phyloP scores from a whole-genome alignment of 176 grass and related monocot species.

The Eremochloa ophiuroides region DNA sequence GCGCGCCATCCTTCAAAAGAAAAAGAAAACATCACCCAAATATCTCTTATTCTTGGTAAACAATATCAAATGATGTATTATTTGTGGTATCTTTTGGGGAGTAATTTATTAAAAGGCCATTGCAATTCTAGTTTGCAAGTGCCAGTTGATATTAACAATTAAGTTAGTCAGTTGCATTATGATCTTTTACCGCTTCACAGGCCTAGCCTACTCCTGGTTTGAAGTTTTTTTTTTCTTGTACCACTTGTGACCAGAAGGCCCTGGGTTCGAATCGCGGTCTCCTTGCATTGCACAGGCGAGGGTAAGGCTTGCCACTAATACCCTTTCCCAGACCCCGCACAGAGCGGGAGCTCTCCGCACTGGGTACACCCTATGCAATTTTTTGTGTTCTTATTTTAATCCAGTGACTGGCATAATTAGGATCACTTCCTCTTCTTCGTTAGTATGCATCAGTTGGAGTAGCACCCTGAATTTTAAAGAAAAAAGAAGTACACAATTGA shows the following conservation, averaged over 20 bases:
- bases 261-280: too few species aligned
- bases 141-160: not conserved
- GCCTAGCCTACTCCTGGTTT: not conserved
- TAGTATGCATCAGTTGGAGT: constrained; percentile 5
- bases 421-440: not conserved
- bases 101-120: constrained; percentile 5
- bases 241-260: too few species aligned
- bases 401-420: not conserved
- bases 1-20: too few species aligned
- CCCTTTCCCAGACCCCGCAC: too few species aligned
- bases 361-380: too few species aligned
- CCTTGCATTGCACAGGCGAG: too few species aligned
- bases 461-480: not conserved
- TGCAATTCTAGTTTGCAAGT: not conserved
- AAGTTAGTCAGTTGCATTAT: not conserved
- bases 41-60: not conserved
- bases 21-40: not conserved
- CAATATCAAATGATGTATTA: not conserved
- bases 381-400: not conserved
- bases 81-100: not conserved
- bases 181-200: not conserved
- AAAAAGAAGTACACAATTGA: not conserved
- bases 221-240: constrained; percentile 6
- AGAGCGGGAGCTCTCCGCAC: too few species aligned
- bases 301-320: too few species aligned